These are phyloP conservation scores for Verticillium dahliae DNA, from an alignment of 2,329 filamentous ascomycete genomes.

Conservation along the genomic window DNA sequence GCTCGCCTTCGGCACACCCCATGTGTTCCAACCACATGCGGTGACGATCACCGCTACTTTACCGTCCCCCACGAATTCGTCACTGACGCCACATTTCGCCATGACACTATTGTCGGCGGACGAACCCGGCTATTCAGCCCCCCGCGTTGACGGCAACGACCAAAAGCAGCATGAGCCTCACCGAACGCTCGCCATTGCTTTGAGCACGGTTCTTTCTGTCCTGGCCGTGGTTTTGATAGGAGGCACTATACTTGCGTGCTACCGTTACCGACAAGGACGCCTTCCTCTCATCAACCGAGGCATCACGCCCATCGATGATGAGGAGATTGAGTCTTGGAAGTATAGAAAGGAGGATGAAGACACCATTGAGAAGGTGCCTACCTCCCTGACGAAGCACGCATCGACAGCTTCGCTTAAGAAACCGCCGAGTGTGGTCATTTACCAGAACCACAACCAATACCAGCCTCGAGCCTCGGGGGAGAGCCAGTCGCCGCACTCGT, in stretches of 20 bases:
- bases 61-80: neutral
- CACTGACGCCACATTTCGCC: neutral
- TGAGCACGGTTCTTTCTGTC: conserved; percentile 43
- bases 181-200: conserved; percentile 40
- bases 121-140: neutral
- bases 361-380: conserved; percentile 15
- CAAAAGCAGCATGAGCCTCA: conserved; percentile 16
- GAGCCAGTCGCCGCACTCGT: conserved; percentile 3
- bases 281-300: conserved; percentile 43
- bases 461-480: conserved; percentile 7
- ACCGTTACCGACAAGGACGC: conserved; percentile 29
- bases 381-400: conserved; percentile 20
- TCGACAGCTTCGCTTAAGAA: conserved; percentile 32
- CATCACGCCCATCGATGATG: conserved; percentile 56
- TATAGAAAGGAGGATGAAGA: conserved; percentile 20
- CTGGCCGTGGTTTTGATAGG: conserved; percentile 31
- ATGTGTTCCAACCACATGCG: neutral
- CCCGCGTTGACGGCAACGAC: neutral
- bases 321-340: conserved; percentile 62
- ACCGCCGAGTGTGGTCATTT: conserved; percentile 48
- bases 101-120: neutral
- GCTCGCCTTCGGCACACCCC: neutral
- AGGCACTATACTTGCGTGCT: conserved; percentile 27
- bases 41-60: neutral
- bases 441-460: conserved; percentile 26